Percentiles rank a stretch among this genome's conserved stretches.
Evolutionary conservation across 805 yeast genomes (phyloP).

Genomic region (Cyberlindnera samutprakarnensis): DNA sequence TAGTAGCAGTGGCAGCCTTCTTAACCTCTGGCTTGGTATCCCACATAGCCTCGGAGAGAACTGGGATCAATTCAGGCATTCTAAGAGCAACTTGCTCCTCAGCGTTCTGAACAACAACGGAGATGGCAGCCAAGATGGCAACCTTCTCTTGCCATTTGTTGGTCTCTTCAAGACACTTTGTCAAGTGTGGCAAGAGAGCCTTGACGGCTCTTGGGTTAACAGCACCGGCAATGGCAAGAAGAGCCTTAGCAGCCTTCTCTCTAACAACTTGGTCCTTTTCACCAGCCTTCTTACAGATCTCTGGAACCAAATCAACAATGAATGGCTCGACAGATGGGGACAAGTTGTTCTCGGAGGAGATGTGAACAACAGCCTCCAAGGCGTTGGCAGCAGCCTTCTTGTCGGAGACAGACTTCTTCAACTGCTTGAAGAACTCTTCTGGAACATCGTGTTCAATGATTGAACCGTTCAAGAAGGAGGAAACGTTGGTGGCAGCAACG

Average conservation of each 20-base stretch:
- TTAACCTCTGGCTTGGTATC: conserved; percentile 98
- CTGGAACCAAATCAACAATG: conserved; percentile 69
- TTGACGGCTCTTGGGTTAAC: conserved; percentile 92
- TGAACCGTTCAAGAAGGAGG: conserved; percentile 92
- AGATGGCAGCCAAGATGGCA: conserved; percentile 76
- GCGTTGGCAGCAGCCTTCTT: conserved; percentile 82
- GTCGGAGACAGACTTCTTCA: conserved; percentile 68
- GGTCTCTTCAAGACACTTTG: conserved; percentile 57
- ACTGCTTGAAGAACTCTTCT: conserved; percentile 71
- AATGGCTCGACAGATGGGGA: conserved; percentile 95
- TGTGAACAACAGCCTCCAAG: conserved; percentile 75
- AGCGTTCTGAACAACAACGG: conserved; percentile 88
- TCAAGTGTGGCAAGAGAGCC: conserved; percentile 76
- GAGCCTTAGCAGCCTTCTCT: conserved; percentile 68
- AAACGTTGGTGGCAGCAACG: conserved; percentile 80
- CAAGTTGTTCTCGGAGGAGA: conserved; percentile 71
- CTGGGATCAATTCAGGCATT: conserved; percentile 99
- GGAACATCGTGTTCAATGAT: conserved; percentile 99
- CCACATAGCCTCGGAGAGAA: conserved; percentile 99
- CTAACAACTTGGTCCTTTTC: conserved; percentile 79
- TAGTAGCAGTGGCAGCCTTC: conserved; percentile 91
- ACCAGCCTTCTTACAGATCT: conserved; percentile 74
- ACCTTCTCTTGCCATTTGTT: conserved; percentile 98
- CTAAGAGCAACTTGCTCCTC: conserved; percentile 94
- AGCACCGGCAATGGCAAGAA: conserved; percentile 69